Percentiles rank a stretch among this genome's conserved stretches.
phyloP scores from a whole-genome alignment of 257 asterid species.

The Capsicum rhomboideum region DNA sequence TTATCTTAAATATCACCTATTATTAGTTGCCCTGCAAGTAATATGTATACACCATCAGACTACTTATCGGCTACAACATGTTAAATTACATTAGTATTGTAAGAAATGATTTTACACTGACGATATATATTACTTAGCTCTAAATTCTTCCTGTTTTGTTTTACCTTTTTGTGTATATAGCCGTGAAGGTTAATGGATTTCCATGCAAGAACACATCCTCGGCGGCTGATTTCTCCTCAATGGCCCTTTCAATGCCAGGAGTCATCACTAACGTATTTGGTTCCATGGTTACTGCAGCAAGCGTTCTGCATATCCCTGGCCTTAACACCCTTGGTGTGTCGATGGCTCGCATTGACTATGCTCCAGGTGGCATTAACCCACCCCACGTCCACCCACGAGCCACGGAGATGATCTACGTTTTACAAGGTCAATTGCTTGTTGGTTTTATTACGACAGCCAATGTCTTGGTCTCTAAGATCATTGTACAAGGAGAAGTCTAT shows the following conservation, averaged over 20 bases:
- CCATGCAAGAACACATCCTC: slow-evolving; percentile 35
- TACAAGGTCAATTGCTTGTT: slow-evolving; percentile 58
- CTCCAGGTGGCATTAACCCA: slow-evolving; percentile 71
- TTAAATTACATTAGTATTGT: no score
- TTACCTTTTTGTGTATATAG: slow-evolving; percentile 9
- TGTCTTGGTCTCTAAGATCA: slow-evolving; percentile 43
- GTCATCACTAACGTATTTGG: slow-evolving; percentile 58
- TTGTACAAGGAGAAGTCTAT: slow-evolving; percentile 51
- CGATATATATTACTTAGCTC: no score
- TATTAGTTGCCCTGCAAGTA: no score
- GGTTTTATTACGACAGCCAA: slow-evolving; percentile 79
- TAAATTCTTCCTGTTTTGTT: no score
- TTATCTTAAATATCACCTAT: no score
- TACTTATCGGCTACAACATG: no score
- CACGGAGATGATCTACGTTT: slow-evolving; percentile 42
- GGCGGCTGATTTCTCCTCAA: slow-evolving; percentile 53
- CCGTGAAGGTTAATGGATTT: slow-evolving; percentile 44
- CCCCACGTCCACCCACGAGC: slow-evolving; percentile 93
- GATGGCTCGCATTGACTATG: slow-evolving; percentile 61
- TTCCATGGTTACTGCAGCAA: slow-evolving; percentile 47
- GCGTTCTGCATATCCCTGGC: slow-evolving; percentile 55
- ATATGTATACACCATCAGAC: no score
- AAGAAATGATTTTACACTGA: no score
- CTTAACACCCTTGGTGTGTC: slow-evolving; percentile 84
- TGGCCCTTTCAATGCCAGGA: slow-evolving; percentile 33